Evolutionary conservation across 169 alveolate genomes (phyloP).

Genomic region (Plasmodium falciparum): DNA sequence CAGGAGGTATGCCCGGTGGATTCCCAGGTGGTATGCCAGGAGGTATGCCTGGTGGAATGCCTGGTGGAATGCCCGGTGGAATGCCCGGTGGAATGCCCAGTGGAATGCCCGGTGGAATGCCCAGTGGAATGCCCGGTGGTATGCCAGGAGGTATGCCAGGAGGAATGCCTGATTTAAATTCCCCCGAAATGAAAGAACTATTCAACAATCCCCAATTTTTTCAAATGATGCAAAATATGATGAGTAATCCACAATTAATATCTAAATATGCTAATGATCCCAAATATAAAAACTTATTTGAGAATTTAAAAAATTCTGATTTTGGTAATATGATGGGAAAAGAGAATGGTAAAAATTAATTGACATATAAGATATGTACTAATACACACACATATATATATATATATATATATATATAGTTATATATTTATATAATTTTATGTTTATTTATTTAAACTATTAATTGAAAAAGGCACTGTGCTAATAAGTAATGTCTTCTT

Average conservation of each 20-base stretch:
- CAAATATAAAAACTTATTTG: constrained; percentile 78
- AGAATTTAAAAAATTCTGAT: constrained; percentile 62
- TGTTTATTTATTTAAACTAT: too few species aligned
- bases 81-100: constrained; percentile 82
- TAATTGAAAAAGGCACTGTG: background rate
- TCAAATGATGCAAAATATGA: constrained; percentile 85
- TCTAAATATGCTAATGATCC: constrained; percentile 83
- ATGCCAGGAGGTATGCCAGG: constrained; percentile 84
- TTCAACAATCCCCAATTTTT: constrained; percentile 59
- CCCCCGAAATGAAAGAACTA: constrained; percentile 74
- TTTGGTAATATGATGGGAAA: constrained; percentile 70
- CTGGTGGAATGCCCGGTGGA: constrained; percentile 82
- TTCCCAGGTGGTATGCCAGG: constrained; percentile 83
- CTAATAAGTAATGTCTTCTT: too few species aligned
- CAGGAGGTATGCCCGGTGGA: constrained; percentile 82
- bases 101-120: constrained; percentile 82
- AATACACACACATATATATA: background rate
- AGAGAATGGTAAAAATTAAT: constrained; percentile 17
- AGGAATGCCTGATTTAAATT: constrained; percentile 81
- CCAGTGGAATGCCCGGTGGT: constrained; percentile 84
- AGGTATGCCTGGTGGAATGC: constrained; percentile 81
- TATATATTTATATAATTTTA: too few species aligned
- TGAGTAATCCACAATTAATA: constrained; percentile 81
- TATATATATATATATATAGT: background rate
- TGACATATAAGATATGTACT: background rate